Evolutionary conservation across 192 early-diverging fungal genomes (phyloP).

Genomic region (Backusella morwellensis): DNA sequence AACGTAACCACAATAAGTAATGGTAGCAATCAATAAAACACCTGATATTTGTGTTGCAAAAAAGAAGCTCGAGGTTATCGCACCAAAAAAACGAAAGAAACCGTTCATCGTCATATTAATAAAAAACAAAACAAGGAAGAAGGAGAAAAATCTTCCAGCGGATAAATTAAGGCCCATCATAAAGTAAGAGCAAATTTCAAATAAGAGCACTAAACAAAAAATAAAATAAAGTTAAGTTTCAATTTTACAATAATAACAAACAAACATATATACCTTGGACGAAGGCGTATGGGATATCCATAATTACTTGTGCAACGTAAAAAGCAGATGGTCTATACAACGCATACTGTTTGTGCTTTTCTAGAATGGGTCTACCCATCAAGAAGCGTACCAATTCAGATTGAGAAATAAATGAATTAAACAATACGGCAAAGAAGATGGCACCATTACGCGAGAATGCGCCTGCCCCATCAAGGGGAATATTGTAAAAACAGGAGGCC

Average conservation of each 20-base stretch:
- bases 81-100: slow-evolving; percentile 60
- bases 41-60: slow-evolving; percentile 52
- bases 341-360: slow-evolving; percentile 78
- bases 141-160: slow-evolving; percentile 57
- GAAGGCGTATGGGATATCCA: slow-evolving; percentile 52
- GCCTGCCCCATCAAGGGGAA: slow-evolving; percentile 56
- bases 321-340: slow-evolving; percentile 61
- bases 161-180: slow-evolving; percentile 56
- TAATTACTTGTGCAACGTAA: slow-evolving; percentile 50
- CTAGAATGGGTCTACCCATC: slow-evolving; percentile 65
- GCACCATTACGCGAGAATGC: slow-evolving; percentile 80
- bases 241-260: slow-evolving; percentile 7
- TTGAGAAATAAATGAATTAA: slow-evolving; percentile 57
- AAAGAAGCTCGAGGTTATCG: slow-evolving; percentile 49
- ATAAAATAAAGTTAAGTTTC: slow-evolving; percentile 26
- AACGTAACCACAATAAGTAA: slow-evolving; percentile 59
- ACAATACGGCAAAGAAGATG: slow-evolving; percentile 63
- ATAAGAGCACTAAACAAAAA: slow-evolving; percentile 51
- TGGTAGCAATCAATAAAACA: slow-evolving; percentile 49
- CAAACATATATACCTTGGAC: slow-evolving; percentile 52
- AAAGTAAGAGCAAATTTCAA: slow-evolving; percentile 57
- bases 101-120: slow-evolving; percentile 53
- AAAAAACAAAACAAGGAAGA: slow-evolving; percentile 52
- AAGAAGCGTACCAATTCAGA: slow-evolving; percentile 72
- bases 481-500: slow-evolving; percentile 64